Evolutionary conservation across 2,329 filamentous ascomycete genomes (phyloP).

Genomic region (Xylogone sp.): DNA sequence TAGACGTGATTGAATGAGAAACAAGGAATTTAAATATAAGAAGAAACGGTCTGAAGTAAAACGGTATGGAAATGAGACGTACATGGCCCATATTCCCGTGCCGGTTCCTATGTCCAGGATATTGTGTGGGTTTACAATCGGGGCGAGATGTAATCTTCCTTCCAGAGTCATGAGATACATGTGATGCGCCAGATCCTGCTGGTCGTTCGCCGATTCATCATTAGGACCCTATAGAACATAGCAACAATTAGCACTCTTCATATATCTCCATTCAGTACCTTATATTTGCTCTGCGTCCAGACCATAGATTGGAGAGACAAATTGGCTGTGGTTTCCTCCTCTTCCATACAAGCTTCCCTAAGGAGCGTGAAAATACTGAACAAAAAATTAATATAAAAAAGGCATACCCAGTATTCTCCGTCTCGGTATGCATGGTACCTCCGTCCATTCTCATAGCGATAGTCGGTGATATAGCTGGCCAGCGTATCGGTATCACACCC

Average conservation of each 20-base stretch:
- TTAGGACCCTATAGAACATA: slow-evolving; percentile 31
- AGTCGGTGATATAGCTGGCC: slow-evolving; percentile 10
- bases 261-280: not conserved
- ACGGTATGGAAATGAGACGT: slow-evolving; percentile 10
- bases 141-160: slow-evolving; percentile 15
- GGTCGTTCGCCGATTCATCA: slow-evolving; percentile 37
- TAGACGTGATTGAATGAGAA: no score
- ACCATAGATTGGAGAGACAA: no score
- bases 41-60: not conserved
- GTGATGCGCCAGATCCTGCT: slow-evolving; percentile 39
- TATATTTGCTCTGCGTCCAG: no score
- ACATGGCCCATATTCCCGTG: slow-evolving; percentile 38
- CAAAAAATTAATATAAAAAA: not conserved
- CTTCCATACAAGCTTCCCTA: no score
- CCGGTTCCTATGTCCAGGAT: slow-evolving; percentile 39
- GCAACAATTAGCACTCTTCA: not conserved
- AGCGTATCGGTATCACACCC: slow-evolving; percentile 16
- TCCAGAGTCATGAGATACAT: slow-evolving; percentile 27
- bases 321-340: no score
- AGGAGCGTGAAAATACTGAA: no score
- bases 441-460: slow-evolving; percentile 15
- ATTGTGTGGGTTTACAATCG: slow-evolving; percentile 15
- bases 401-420: slow-evolving; percentile 13
- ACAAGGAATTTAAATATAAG: not conserved
- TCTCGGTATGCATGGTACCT: slow-evolving; percentile 19